Evolutionary conservation across 116 monocot genomes (phyloP).

Genomic region (Posidonia oceanica): DNA sequence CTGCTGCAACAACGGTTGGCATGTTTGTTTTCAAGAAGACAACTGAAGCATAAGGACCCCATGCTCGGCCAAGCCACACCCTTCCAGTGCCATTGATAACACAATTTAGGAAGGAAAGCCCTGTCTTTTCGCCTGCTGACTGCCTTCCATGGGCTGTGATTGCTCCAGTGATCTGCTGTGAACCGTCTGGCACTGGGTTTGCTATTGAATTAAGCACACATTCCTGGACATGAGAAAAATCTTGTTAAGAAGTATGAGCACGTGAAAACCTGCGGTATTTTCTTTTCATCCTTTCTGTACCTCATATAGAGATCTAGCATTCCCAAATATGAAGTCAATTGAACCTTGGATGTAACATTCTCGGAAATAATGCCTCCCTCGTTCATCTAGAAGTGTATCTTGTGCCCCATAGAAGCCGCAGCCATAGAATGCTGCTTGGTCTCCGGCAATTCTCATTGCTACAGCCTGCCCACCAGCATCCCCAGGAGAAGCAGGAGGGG

Average conservation of each 20-base stretch:
- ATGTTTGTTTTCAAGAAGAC: slow-evolving; percentile 47
- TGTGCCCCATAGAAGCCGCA: slow-evolving; percentile 46
- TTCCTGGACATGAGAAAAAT: slow-evolving; percentile 16
- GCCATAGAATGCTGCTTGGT: slow-evolving; percentile 63
- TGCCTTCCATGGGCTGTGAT: slow-evolving; percentile 51
- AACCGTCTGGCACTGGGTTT: slow-evolving; percentile 1
- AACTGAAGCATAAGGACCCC: slow-evolving; percentile 39
- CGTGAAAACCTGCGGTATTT: background rate
- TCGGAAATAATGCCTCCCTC: slow-evolving; percentile 12
- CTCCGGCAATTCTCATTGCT: slow-evolving; percentile 46
- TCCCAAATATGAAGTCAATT: slow-evolving; percentile 13
- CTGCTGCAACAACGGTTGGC: slow-evolving; percentile 27
- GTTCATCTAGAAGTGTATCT: slow-evolving; percentile 15
- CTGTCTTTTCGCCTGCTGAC: slow-evolving; percentile 27
- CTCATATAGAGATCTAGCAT: slow-evolving; percentile 9
- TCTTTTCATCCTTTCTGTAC: background rate
- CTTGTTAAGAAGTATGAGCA: background rate
- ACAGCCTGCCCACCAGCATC: slow-evolving; percentile 52
- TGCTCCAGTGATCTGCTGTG: slow-evolving; percentile 26
- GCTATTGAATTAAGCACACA: slow-evolving; percentile 59
- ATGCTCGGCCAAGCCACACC: slow-evolving; percentile 59
- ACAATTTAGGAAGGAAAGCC: slow-evolving; percentile 64
- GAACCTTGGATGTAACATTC: slow-evolving; percentile 17
- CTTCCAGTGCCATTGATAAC: slow-evolving; percentile 41
- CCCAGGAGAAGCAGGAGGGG: slow-evolving; percentile 2